Evolutionary conservation across 2,329 filamentous ascomycete species (phyloP), one percentile per base, ranked within the genome.

Genomic region (Penicillium polonicum): DNA sequence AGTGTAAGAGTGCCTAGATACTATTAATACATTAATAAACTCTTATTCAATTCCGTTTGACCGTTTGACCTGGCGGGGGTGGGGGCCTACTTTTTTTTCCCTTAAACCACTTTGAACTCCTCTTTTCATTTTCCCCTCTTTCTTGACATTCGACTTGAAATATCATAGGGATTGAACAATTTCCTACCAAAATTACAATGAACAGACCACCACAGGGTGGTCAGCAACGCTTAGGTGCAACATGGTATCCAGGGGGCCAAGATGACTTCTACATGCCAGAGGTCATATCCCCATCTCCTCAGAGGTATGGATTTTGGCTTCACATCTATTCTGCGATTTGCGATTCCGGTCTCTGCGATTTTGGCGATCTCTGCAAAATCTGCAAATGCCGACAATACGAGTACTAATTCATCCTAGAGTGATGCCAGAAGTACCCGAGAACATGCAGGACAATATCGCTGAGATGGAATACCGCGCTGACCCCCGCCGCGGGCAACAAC

Each of bases 401-500:
- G 60, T 67, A 58, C 59, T 67, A 35, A 67, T 65, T 46, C 60
- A 49, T 53, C 63, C 64, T 12, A 96, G 91, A 80, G 86, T 95
- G 71, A 96, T 93, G 87, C 90, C 91, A 74, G 92, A 97, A 82
- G 92, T 97, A 65, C 91, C 93, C 66, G 90, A 93, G 77, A 93
- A 96, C 78, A 97, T 99, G 85, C 92, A 96, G 79, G 88, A 96
- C 71, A 93, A 90, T 77, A 85, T 99, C 65, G 90, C 93, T 70
- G 88, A 92, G 75, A 86, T 99, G 79, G 92, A 97, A 81, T 83
- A 92, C 60, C 88, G 92, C 80, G 88, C 89, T 53, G 70, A 69
- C 49, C 70, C 78, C 76, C 79, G 83, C 80, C 76, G 77, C 58
- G 65, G 65, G 39, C 71, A 74, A 46, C 69, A 70, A 43, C 57